Evolutionary conservation across 106 monocot genomes (phyloP).

Genomic region (Dactylorhiza incarnata): DNA sequence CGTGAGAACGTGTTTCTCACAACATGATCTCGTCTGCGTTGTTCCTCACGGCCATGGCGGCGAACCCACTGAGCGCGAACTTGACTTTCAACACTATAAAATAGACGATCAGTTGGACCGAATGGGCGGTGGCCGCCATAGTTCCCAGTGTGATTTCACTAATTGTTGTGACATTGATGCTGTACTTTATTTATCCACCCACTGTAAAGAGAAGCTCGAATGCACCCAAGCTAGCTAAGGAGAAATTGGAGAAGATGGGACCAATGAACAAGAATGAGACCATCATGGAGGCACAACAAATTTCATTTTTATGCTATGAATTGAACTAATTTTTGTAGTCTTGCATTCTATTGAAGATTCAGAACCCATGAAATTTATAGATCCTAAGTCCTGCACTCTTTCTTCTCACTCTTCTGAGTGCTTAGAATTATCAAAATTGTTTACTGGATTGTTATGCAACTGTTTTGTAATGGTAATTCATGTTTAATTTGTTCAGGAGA

Average conservation of each 20-base stretch:
- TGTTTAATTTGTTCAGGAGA: constrained; percentile 51
- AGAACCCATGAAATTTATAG: too few relatives aligned
- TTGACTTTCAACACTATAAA: constrained; percentile 60
- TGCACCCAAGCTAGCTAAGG: constrained; percentile 84
- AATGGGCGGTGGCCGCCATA: constrained; percentile 89
- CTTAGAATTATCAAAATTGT: background rate
- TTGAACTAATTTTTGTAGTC: too few relatives aligned
- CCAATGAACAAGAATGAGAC: constrained; percentile 88
- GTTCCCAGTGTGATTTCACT: constrained; percentile 90
- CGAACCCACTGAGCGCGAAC: constrained; percentile 79
- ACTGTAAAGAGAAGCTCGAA: constrained; percentile 87
- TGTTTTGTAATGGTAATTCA: background rate
- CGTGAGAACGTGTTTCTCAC: too few relatives aligned
- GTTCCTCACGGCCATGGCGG: constrained; percentile 98
- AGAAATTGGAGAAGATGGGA: constrained; percentile 87
- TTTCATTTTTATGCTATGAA: too few relatives aligned
- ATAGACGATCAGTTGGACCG: constrained; percentile 91
- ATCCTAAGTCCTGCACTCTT: background rate
- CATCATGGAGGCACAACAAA: constrained; percentile 81
- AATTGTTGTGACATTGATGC: constrained; percentile 68
- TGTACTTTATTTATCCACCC: constrained; percentile 90
- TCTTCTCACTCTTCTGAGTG: background rate
- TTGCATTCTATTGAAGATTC: too few relatives aligned
- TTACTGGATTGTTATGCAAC: background rate
- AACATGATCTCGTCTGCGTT: constrained; percentile 84